Evolutionary conservation across 495 filamentous ascomycete genomes (phyloP).

Genomic region (Parmelia sp.): DNA sequence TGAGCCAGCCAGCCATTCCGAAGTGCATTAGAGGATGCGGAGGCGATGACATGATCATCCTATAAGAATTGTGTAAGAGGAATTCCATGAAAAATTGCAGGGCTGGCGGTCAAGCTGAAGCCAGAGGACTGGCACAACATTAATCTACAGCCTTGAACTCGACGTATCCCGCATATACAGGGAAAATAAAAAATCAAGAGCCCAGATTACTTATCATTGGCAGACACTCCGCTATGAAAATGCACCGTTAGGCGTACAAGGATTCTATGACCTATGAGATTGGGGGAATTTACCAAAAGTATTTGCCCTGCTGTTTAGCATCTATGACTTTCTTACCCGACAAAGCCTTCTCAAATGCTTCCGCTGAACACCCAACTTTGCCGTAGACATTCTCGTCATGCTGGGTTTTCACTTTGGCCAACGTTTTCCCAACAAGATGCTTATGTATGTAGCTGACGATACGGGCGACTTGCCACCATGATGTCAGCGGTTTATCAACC

Average conservation of each 20-base stretch:
- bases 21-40: slow-evolving; percentile 91
- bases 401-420: slow-evolving; percentile 60
- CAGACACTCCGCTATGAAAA: background rate
- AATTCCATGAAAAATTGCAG: background rate
- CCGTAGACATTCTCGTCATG: slow-evolving; percentile 81
- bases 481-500: background rate
- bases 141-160: background rate
- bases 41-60: slow-evolving; percentile 58
- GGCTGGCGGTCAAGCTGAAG: background rate
- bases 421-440: slow-evolving; percentile 74
- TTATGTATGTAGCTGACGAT: slow-evolving; percentile 76
- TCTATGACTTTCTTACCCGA: slow-evolving; percentile 68
- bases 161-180: background rate
- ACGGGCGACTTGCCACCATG: slow-evolving; percentile 54
- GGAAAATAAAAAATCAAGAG: background rate
- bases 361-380: slow-evolving; percentile 72
- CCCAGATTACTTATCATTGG: background rate
- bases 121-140: background rate
- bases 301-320: slow-evolving; percentile 85
- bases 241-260: background rate
- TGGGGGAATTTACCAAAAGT: slow-evolving; percentile 63
- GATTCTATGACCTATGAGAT: background rate
- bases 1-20: slow-evolving; percentile 84
- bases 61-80: slow-evolving; percentile 12
- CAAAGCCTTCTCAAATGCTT: slow-evolving; percentile 64